These are phyloP conservation scores for Trametes hirsuta DNA, from an alignment of 1,284 basidiomycete species.

Conservation along the genomic window DNA sequence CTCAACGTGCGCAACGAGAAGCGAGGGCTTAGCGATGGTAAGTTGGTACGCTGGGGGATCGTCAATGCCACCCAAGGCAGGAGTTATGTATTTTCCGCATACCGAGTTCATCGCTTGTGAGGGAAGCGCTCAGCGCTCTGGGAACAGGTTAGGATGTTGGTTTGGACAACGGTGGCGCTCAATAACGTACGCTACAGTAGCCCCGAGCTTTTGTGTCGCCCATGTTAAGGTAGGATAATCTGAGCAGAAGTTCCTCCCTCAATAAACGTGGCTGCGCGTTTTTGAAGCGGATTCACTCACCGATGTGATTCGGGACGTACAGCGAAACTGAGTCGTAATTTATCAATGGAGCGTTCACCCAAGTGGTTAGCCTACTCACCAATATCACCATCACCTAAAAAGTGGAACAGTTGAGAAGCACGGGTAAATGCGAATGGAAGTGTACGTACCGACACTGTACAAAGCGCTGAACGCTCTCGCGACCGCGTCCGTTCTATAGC, in stretches of 20 bases:
- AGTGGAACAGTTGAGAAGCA: neutral
- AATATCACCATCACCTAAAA: constrained; percentile 26
- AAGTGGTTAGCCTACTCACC: constrained; percentile 15
- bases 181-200: constrained; percentile 54
- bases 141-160: neutral
- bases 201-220: constrained; percentile 73
- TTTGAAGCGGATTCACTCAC: constrained; percentile 12
- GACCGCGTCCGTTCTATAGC: constrained; percentile 14
- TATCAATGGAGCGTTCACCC: neutral
- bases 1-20: constrained; percentile 59
- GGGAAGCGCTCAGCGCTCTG: constrained; percentile 64
- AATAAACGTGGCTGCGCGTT: neutral
- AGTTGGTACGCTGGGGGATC: constrained; percentile 44
- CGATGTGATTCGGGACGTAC: constrained; percentile 32
- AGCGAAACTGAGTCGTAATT: constrained; percentile 22
- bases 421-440: neutral
- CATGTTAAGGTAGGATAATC: constrained; percentile 21
- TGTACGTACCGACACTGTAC: constrained; percentile 12
- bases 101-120: constrained; percentile 58
- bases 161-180: neutral
- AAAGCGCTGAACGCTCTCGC: constrained; percentile 9
- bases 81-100: neutral
- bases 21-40: constrained; percentile 50
- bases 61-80: neutral
- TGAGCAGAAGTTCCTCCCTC: neutral